Evolutionary conservation across 2,329 filamentous ascomycete species (phyloP).

Genomic region (Aureobasidium sp.): DNA sequence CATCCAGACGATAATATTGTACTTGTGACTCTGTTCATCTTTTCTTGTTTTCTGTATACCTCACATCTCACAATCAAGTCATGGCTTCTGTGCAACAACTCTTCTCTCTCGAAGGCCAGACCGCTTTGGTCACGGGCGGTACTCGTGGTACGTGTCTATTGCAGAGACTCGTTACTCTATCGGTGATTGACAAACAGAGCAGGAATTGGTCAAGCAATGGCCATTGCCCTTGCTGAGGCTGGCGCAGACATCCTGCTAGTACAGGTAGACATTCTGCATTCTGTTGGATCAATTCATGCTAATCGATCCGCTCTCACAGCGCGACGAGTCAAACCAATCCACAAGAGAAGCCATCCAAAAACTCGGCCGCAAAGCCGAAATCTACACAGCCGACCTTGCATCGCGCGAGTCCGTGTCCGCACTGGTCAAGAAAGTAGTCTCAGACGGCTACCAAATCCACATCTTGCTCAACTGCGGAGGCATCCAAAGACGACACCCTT

Average conservation of each 20-base stretch:
- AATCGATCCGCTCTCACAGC: too few relatives aligned
- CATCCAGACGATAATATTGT: background rate
- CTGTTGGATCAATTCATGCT: too few relatives aligned
- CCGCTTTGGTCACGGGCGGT: slow-evolving; percentile 43
- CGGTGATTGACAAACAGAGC: background rate
- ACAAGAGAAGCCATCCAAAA: slow-evolving; percentile 58
- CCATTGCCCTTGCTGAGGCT: slow-evolving; percentile 43
- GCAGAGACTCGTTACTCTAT: slow-evolving; percentile 25
- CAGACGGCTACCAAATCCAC: slow-evolving; percentile 57
- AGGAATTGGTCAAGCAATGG: slow-evolving; percentile 46
- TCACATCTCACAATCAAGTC: background rate
- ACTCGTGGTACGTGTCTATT: slow-evolving; percentile 45
- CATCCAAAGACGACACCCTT: slow-evolving; percentile 72
- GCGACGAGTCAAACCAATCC: slow-evolving; percentile 45
- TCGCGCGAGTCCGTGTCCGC: slow-evolving; percentile 52
- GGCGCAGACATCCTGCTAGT: slow-evolving; percentile 45
- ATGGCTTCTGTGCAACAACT: slow-evolving; percentile 36
- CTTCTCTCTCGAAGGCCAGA: slow-evolving; percentile 45
- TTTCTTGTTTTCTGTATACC: background rate
- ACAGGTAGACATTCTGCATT: slow-evolving; percentile 32
- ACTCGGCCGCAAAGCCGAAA: slow-evolving; percentile 57
- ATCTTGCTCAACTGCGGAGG: slow-evolving; percentile 83
- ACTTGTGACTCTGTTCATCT: background rate
- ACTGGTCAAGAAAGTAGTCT: slow-evolving; percentile 55
- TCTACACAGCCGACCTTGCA: slow-evolving; percentile 65